Evolutionary conservation across 106 monocot species (phyloP).

Genomic region (Cymbidium sinense): DNA sequence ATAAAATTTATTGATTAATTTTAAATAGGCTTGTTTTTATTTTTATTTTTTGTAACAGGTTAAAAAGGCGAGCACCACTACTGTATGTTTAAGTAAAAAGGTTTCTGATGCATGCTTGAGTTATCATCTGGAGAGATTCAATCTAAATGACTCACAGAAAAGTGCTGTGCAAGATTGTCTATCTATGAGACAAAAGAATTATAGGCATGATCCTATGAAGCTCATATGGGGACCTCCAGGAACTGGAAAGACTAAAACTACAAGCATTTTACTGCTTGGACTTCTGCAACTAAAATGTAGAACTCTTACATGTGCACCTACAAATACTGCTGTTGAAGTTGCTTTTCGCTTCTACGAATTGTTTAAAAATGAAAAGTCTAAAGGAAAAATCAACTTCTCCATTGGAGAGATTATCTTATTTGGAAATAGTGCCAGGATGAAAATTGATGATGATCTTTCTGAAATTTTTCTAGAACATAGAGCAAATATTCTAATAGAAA

Average conservation of each 20-base stretch:
- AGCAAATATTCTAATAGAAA: constrained; percentile 8
- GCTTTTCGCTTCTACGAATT: constrained; percentile 33
- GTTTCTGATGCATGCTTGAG: neutral
- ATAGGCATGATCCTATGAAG: constrained; percentile 12
- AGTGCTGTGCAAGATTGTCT: neutral
- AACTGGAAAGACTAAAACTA: constrained; percentile 70
- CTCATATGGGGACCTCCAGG: constrained; percentile 91
- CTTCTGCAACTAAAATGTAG: constrained; percentile 19
- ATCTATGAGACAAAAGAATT: neutral
- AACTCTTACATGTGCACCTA: constrained; percentile 54
- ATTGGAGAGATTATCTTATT: constrained; percentile 40
- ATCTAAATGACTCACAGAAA: neutral
- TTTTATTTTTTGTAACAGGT: neutral
- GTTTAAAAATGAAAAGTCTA: constrained; percentile 3
- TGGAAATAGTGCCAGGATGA: constrained; percentile 50
- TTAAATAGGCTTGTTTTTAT: neutral
- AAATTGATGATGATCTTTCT: constrained; percentile 18
- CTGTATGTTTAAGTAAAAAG: neutral
- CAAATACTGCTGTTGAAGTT: constrained; percentile 56
- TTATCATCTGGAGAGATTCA: neutral
- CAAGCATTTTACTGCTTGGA: constrained; percentile 19
- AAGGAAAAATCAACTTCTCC: neutral
- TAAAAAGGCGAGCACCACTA: neutral
- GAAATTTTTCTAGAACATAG: constrained; percentile 43
- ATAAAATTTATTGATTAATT: neutral